Evolutionary conservation across 768 basidiomycete species (phyloP).

Genomic region (Pulveroboletus sp.): DNA sequence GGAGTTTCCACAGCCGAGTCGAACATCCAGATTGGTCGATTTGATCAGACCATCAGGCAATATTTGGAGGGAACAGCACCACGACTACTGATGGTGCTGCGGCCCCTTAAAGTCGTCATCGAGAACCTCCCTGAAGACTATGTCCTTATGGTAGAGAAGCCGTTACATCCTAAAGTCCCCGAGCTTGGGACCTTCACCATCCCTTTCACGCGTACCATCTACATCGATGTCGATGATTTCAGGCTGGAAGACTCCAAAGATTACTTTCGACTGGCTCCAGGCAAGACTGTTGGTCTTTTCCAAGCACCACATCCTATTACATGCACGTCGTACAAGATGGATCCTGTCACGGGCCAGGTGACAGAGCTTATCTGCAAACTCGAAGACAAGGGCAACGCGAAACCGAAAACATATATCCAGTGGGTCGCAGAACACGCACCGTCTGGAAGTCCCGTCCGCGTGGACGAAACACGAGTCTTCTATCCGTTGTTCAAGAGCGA

Average conservation of each 20-base stretch:
- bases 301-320: conserved; percentile 90
- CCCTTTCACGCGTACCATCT: conserved; percentile 85
- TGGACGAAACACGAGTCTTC: conserved; percentile 92
- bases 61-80: conserved; percentile 88
- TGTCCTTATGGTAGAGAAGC: conserved; percentile 78
- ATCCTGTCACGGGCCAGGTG: conserved; percentile 68
- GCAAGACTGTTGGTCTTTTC: conserved; percentile 96
- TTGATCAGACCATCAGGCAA: conserved; percentile 84
- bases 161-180: conserved; percentile 90
- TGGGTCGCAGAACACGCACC: conserved; percentile 88
- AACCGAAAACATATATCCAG: conserved; percentile 93
- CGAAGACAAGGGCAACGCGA: conserved; percentile 69
- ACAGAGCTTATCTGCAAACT: conserved; percentile 74
- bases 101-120: conserved; percentile 86
- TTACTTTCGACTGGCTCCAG: conserved; percentile 96
- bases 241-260: conserved; percentile 86
- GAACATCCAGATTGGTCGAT: conserved; percentile 83
- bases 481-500: conserved; percentile 93
- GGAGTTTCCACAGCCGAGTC: conserved; percentile 85
- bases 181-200: conserved; percentile 77
- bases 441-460: conserved; percentile 74
- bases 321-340: conserved; percentile 82
- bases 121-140: conserved; percentile 90
- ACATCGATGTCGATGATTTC: conserved; percentile 94
- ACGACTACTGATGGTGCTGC: conserved; percentile 85